phyloP scores from a whole-genome alignment of 805 yeast species.

The Ogataea neopini region DNA sequence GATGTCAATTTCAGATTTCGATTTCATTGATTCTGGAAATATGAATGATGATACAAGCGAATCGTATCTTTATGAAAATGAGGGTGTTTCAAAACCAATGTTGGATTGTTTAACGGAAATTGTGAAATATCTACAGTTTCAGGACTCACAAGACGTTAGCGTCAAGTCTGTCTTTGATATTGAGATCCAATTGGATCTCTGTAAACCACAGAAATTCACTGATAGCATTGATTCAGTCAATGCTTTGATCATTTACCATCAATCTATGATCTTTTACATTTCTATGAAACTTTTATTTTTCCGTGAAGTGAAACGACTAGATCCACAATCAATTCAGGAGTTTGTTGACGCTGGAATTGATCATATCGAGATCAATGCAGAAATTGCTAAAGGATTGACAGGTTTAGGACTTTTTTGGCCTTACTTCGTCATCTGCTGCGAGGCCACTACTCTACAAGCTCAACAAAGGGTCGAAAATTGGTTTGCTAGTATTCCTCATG shows the following conservation, averaged over 20 bases:
- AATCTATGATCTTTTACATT: slow-evolving; percentile 2
- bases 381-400: not conserved
- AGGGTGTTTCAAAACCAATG: slow-evolving; percentile 4
- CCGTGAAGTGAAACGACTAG: not conserved
- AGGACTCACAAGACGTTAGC: not conserved
- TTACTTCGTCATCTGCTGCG: slow-evolving; percentile 3
- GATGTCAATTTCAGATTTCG: slow-evolving; percentile 1
- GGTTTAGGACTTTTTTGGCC: slow-evolving; percentile 5
- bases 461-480: not conserved
- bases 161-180: not conserved
- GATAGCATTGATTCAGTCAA: slow-evolving; percentile 3
- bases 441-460: not conserved
- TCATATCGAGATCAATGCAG: slow-evolving; percentile 2
- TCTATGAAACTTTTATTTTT: not conserved
- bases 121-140: slow-evolving; percentile 2
- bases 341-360: not conserved
- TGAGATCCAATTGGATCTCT: not conserved
- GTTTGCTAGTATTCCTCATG: not conserved
- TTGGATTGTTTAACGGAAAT: slow-evolving; percentile 1
- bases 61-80: not conserved
- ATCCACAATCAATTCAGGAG: not conserved
- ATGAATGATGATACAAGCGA: not conserved
- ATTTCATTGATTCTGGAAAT: not conserved
- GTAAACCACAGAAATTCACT: not conserved
- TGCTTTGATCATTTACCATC: slow-evolving; percentile 4